Evolutionary conservation across 2,329 filamentous ascomycete species (phyloP).

Genomic region (Neofusicoccum laricinum): DNA sequence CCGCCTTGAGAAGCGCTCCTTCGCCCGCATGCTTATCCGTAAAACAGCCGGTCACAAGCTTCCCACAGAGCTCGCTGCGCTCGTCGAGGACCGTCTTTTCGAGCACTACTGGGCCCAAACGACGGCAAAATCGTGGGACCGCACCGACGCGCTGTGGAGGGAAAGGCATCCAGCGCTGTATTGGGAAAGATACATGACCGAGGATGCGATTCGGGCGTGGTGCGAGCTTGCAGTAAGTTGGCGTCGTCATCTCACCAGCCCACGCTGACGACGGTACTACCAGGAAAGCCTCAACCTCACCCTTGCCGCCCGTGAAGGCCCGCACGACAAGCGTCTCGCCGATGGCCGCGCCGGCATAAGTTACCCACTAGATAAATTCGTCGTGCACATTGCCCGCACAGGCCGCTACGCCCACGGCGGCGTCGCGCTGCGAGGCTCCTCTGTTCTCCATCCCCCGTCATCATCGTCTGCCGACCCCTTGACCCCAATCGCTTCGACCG

Average conservation of each 20-base stretch:
- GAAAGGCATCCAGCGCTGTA: background rate
- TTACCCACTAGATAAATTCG: background rate
- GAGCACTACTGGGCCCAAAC: background rate
- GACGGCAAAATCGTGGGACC: background rate
- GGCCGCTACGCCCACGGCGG: background rate
- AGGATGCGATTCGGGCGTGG: background rate
- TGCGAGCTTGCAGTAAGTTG: conserved; percentile 2
- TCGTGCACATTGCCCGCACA: conserved; percentile 4
- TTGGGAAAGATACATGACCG: conserved; percentile 8
- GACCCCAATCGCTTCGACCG: no score
- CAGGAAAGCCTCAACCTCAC: background rate
- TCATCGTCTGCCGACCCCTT: background rate
- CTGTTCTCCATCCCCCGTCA: background rate
- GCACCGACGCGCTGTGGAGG: background rate
- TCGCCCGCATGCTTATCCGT: background rate
- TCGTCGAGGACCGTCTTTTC: background rate
- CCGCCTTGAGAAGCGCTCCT: background rate
- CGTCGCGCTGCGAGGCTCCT: background rate
- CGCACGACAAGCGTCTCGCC: background rate
- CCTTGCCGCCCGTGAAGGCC: conserved; percentile 5
- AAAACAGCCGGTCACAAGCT: background rate
- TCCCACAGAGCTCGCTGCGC: background rate
- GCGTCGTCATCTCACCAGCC: background rate
- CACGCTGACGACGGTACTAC: background rate
- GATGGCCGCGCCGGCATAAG: background rate